These are phyloP conservation scores for Talinum fruticosum DNA, from an alignment of 148 eudicot genomes.

Conservation along the genomic window DNA sequence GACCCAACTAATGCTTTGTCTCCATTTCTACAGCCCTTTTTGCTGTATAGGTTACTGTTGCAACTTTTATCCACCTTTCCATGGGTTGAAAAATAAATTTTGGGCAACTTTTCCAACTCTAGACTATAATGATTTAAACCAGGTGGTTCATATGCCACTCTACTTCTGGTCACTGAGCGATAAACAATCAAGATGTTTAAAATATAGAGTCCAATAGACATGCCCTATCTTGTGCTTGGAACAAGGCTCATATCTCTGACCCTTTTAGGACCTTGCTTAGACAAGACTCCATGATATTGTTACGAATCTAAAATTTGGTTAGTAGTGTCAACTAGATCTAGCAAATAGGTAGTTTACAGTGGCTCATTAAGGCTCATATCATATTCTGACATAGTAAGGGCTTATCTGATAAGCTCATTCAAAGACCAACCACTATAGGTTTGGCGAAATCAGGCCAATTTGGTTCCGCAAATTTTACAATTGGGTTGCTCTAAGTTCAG, in stretches of 20 bases:
- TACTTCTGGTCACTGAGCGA: background rate
- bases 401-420: background rate
- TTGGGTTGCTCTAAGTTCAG: background rate
- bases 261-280: background rate
- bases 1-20: background rate
- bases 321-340: background rate
- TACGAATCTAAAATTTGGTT: background rate
- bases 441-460: too few species aligned
- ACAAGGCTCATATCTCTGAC: background rate
- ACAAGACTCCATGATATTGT: background rate
- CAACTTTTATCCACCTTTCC: background rate
- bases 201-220: background rate
- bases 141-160: background rate
- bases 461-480: too few species aligned
- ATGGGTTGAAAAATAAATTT: background rate
- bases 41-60: background rate
- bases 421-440: background rate
- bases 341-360: background rate
- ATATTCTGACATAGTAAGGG: background rate
- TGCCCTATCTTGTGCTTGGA: background rate
- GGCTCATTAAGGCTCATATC: background rate
- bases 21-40: background rate
- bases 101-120: background rate
- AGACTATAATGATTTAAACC: background rate
- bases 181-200: background rate